A percentile compares a stretch with the other conserved stretches of the same genome.
These are phyloP conservation scores for Wallacemonas sp. DNA, from an alignment of 208 protist species.

Conservation along the genomic window DNA sequence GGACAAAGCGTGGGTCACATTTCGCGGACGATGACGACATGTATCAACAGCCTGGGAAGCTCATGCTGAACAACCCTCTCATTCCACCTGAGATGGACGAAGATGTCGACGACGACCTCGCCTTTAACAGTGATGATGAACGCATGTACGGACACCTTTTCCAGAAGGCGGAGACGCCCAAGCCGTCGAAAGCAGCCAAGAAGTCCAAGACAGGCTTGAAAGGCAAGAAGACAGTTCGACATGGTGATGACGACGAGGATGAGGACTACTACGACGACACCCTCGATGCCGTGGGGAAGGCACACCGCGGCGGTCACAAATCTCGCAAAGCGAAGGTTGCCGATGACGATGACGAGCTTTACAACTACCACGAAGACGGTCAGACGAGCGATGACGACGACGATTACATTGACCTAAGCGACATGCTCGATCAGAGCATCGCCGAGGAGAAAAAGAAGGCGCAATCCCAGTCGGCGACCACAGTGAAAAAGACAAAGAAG, in stretches of 20 bases:
- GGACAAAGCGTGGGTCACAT: too few species aligned
- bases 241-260: slow-evolving; percentile 41
- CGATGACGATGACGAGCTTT: slow-evolving; percentile 36
- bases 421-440: slow-evolving; percentile 76
- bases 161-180: slow-evolving; percentile 14
- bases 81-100: slow-evolving; percentile 88
- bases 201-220: too few species aligned
- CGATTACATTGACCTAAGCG: slow-evolving; percentile 82
- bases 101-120: slow-evolving; percentile 91
- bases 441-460: slow-evolving; percentile 20
- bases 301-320: slow-evolving; percentile 16
- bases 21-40: slow-evolving; percentile 27
- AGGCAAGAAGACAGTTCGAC: slow-evolving; percentile 29
- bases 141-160: slow-evolving; percentile 88
- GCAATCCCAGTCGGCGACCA: slow-evolving; percentile 10
- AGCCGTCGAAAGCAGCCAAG: slow-evolving; percentile 2
- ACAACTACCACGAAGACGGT: slow-evolving; percentile 62
- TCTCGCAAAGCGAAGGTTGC: not conserved
- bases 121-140: slow-evolving; percentile 92
- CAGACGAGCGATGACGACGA: slow-evolving; percentile 60
- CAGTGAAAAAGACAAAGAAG: slow-evolving; percentile 53
- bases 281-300: slow-evolving; percentile 48
- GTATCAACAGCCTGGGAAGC: slow-evolving; percentile 57
- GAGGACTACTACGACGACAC: slow-evolving; percentile 43
- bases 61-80: slow-evolving; percentile 81